Evolutionary conservation across 768 basidiomycete species (phyloP).

Genomic region (Mycena vulgaris): DNA sequence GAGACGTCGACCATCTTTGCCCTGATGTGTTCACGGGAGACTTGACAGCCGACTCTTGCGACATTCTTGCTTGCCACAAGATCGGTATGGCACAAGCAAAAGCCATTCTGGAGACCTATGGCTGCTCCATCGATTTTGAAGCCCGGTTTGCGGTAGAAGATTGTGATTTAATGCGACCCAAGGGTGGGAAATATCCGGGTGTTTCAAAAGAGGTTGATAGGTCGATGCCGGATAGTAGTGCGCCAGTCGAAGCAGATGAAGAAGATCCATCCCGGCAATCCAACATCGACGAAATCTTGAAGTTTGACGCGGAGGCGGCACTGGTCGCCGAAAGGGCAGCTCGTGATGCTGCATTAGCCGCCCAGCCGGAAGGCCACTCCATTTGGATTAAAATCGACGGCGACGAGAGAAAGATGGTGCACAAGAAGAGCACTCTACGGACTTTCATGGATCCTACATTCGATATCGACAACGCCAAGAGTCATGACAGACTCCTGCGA

Average conservation of each 20-base stretch:
- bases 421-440: constrained; percentile 21
- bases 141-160: background rate
- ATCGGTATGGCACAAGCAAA: background rate
- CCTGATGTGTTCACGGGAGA: constrained; percentile 12
- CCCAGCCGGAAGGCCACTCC: background rate
- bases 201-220: constrained; percentile 25
- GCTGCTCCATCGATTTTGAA: constrained; percentile 12
- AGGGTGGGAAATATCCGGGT: constrained; percentile 29
- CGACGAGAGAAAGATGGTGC: background rate
- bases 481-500: constrained; percentile 12
- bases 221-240: background rate
- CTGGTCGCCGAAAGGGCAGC: background rate
- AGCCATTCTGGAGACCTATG: background rate
- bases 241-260: background rate
- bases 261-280: background rate
- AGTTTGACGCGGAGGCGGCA: background rate
- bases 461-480: constrained; percentile 14
- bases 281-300: background rate
- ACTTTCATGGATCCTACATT: constrained; percentile 25
- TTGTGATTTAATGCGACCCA: constrained; percentile 29
- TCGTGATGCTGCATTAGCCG: background rate
- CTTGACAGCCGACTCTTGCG: constrained; percentile 16
- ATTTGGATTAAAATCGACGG: constrained; percentile 11
- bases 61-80: background rate
- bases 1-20: constrained; percentile 28